Conservation (phyloP, 2,329 filamentous ascomycete genomes). For the Monilinia fructigena region DNA sequence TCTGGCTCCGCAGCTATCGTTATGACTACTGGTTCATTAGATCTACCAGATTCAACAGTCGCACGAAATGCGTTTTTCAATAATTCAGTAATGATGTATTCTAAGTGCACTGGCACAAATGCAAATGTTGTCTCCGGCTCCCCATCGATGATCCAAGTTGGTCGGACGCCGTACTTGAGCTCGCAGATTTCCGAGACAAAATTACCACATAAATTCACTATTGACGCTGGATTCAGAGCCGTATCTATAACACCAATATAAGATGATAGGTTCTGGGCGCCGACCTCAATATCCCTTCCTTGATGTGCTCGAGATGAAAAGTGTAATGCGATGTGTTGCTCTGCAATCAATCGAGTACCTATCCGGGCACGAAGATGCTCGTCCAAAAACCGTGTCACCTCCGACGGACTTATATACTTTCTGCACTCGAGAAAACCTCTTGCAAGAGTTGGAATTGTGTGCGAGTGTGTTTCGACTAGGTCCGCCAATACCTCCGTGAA, state of each 20-base stretch:
- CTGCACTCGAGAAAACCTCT: conserved; percentile 90
- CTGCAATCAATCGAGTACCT: conserved; percentile 87
- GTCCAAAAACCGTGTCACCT: conserved; percentile 91
- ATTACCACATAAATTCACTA: conserved; percentile 79
- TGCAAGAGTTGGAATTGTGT: conserved; percentile 91
- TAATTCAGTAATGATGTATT: conserved; percentile 95
- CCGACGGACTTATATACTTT: conserved; percentile 77
- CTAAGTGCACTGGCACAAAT: conserved; percentile 91
- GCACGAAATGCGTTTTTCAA: conserved; percentile 96
- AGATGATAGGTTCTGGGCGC: conserved; percentile 44
- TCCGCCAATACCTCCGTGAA: conserved; percentile 94
- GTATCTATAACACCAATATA: conserved; percentile 98
- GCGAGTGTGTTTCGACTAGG: conserved; percentile 89
- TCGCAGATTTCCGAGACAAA: conserved; percentile 97
- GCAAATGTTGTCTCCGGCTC: conserved; percentile 86
- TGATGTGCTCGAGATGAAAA: conserved; percentile 70
- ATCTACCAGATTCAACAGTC: conserved; percentile 79
- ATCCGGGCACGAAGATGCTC: conserved; percentile 92
- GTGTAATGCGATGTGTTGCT: conserved; percentile 94
- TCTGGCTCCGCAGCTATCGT: conserved; percentile 73
- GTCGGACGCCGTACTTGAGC: conserved; percentile 87
- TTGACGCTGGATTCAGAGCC: conserved; percentile 73
- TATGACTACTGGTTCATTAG: conserved; percentile 80
- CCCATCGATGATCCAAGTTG: conserved; percentile 76
- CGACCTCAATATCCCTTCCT: conserved; percentile 46